Evolutionary conservation across 176 grass and related monocot species (phyloP), one percentile per base, ranked within the genome.

Genomic region (Luzula sylvatica): DNA sequence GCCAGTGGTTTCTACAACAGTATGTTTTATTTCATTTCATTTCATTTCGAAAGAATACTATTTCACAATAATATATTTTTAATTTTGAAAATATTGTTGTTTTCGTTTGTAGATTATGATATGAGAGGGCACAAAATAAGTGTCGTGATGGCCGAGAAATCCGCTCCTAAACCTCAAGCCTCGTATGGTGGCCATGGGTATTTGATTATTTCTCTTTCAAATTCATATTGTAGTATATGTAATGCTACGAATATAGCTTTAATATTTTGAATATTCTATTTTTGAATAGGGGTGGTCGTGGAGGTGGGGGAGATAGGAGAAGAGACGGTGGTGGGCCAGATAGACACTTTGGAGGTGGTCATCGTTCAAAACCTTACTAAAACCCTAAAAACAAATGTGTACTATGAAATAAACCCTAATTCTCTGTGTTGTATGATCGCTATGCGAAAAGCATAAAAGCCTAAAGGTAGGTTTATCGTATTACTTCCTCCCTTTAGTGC

Each of bases 61-160:
- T n/a, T n/a, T n/a, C n/a, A n/a, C n/a, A n/a, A n/a, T n/a, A n/a
- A n/a, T n/a, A n/a, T n/a, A n/a, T n/a, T n/a, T n/a, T n/a, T n/a
- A n/a, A n/a, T n/a, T n/a, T n/a, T n/a, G n/a, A n/a, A n/a, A n/a
- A n/a, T n/a, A 18, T 53, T 8, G 71, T 41, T 4, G 64, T 41
- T 57, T 71, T 39, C 40, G 44, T 2, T 78, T 62, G n/a, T 66
- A 98, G 93, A 87, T 61, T 80, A 72, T 71, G 93, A 98, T 15
- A 77, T 98, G 78, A 99, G 93, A 78, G 93, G 93, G 46, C 61
- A 78, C 51, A 99, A 83, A 70, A 92, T 99, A 46, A 80, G 74
- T 55, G 93, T 92, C 52, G 56, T 61, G 38, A 99, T 99, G 93
- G 93, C 93, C 23, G 93, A 99, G 66, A 92, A 99, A 79, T 87